Base-by-base conservation (phyloP, 805 yeast species). In the Candida golubevii region DNA sequence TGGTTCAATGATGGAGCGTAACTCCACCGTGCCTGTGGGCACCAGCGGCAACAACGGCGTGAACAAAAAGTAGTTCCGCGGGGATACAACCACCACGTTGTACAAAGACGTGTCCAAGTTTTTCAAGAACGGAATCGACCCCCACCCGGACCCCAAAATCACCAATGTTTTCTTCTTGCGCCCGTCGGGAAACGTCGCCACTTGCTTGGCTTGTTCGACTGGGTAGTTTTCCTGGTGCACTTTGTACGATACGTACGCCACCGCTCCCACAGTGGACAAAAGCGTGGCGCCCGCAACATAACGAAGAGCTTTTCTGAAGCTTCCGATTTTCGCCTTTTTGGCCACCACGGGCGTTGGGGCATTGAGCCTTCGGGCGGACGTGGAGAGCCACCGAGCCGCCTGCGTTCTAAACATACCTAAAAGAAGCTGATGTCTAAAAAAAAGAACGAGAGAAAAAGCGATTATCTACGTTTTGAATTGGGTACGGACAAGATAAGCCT, bases 41-140 rank as follows among this genome's bases (percentile, higher is more conserved):
- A 91, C 86, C 26, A 96, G 86, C 38, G 98, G 97, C 57, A 90
- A 75, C 62, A 90, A 73, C n/a, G 98, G 97, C 46, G 98, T 90
- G 77, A 91, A 90, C 58, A 90, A 74, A 71, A 90, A 89, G 74
- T 88, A 91, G 75, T 90, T 91, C 72, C 97, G 81, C 50, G 98
- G 97, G 35, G 96, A 88, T 38, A 90, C 85, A 45, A 90, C 82
- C 39, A 88, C 81, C 40, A 90, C 97, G 62, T 91, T 88, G 71
- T 88, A 90, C 64, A 83, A 74, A 38, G 90, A 73, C 35, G 97
- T 84, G 64, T 90, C 97, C 63, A 90, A 72, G 61, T 82, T 79
- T 71, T 87, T 88, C 67, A 90, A 75, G 49, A 89, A 70, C 7
- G 96, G 82, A 42, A 90, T 83, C 10, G 95, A 79, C 48, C 96